phyloP scores from a whole-genome alignment of 495 filamentous ascomycete genomes.

The Penicillium subrubescens region DNA sequence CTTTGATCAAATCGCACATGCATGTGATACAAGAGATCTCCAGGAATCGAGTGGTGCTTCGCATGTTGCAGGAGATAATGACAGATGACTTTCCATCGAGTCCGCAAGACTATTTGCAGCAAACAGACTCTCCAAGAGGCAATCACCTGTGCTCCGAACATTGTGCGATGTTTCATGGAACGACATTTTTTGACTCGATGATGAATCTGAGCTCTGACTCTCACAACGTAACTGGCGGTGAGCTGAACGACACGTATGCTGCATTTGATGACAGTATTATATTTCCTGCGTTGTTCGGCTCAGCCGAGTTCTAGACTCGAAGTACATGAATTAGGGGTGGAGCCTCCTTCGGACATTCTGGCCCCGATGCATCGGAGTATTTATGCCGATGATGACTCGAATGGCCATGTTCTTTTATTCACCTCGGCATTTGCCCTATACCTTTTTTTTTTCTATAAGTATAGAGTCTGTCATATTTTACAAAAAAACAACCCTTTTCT shows the following conservation, averaged over 20 bases:
- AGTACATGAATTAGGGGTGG: background rate
- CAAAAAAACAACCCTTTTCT: background rate
- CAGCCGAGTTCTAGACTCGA: slow-evolving; percentile 14
- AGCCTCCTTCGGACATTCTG: slow-evolving; percentile 6
- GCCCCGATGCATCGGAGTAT: slow-evolving; percentile 11
- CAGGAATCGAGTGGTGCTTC: slow-evolving; percentile 21
- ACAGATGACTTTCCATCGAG: slow-evolving; percentile 20
- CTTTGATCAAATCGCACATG: slow-evolving; percentile 10
- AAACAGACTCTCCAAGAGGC: background rate
- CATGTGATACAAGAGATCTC: slow-evolving; percentile 11
- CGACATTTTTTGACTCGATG: slow-evolving; percentile 1
- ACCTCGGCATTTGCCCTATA: background rate
- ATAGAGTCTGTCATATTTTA: background rate
- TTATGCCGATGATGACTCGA: slow-evolving; percentile 11
- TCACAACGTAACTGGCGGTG: background rate
- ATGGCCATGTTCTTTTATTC: background rate
- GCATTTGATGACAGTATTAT: slow-evolving; percentile 7
- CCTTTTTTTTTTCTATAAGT: background rate
- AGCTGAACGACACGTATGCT: background rate
- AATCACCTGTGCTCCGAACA: slow-evolving; percentile 11
- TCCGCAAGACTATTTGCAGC: background rate
- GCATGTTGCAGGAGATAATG: slow-evolving; percentile 25
- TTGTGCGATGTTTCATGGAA: slow-evolving; percentile 12
- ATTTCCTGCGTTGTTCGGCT: slow-evolving; percentile 22
- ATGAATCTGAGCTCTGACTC: background rate